These are phyloP conservation scores for Pezicula carpinea DNA, from an alignment of 2,329 filamentous ascomycete species.

Conservation along the genomic window DNA sequence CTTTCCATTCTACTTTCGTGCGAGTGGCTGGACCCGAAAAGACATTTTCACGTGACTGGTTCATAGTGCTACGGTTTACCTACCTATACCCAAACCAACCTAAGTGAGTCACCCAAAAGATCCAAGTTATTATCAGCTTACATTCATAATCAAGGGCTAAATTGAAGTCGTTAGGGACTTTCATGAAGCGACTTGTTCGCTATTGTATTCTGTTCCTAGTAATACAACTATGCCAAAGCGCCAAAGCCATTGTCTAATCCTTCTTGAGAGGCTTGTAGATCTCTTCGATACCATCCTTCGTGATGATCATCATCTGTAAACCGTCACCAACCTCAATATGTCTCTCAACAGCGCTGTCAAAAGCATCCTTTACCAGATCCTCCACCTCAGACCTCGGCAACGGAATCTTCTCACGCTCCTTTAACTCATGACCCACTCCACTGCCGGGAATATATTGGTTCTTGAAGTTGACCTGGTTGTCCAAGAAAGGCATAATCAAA, in stretches of 20 bases:
- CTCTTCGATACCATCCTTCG: constrained; percentile 83
- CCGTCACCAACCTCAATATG: constrained; percentile 98
- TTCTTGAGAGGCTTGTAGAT: constrained; percentile 79
- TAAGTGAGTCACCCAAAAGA: no score
- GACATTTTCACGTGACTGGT: no score
- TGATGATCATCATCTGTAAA: constrained; percentile 93
- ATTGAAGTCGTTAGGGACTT: background rate
- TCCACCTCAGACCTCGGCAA: constrained; percentile 72
- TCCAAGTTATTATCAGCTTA: no score
- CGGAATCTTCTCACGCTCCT: constrained; percentile 66
- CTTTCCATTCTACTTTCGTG: no score
- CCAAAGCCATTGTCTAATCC: constrained; percentile 52
- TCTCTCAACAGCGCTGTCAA: constrained; percentile 95
- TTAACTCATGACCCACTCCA: constrained; percentile 74
- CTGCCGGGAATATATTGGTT: constrained; percentile 93
- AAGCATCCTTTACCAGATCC: constrained; percentile 90
- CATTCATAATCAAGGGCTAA: background rate
- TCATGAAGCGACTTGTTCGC: background rate
- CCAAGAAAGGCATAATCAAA: constrained; percentile 97
- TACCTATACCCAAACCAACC: no score
- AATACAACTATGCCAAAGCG: constrained; percentile 9
- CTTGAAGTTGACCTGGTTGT: constrained; percentile 99
- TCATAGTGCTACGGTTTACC: no score
- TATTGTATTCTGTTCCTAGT: constrained; percentile 10
- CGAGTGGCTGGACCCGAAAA: no score